Base-by-base conservation (phyloP, 2,329 filamentous ascomycete species). In the Sclerotiophoma versabilis region DNA sequence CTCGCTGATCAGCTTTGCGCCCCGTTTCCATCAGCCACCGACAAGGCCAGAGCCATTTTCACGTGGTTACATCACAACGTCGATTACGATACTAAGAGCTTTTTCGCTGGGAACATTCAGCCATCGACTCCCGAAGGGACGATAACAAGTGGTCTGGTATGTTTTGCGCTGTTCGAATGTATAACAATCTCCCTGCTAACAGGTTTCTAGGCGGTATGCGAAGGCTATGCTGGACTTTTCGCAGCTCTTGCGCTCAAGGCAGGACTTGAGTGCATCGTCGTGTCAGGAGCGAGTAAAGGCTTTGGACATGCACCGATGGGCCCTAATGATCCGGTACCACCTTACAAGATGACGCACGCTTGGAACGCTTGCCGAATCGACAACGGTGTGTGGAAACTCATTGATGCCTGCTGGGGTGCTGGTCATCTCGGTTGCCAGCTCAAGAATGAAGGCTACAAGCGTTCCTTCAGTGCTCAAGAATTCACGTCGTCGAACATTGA, bases 11-110 rank as follows among this genome's bases (percentile, higher is more conserved):
- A 90, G 45, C 83, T 98, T 17, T 96, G 92, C 52, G 80, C 83
- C 4, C 89, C 90, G 0, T 97, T 98, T 69, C 77, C 86, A 0
- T 96, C 91, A 0, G 78, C 80, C 1, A 96, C 93, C 0, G 93
- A 98, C 75, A 97, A 97, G 77, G 93, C 95, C 2, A 84, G 95
- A 23, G 92, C 87, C 2, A 91, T 99, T 55, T 98, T 98, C 72
- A 91, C 90, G 1, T 99, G 95, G 95, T 86, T 93, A 33, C 93
- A 98, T 75, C 88, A 98, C 75, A 98, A 98, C 66, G 87, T 99
- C 53, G 83, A 82, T 39, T 99, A 98, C 72, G 91, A 98, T 71
- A 86, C 87, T 0, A 82, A 85, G 22, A 84, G 87, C 20, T 96
- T 97, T 78, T 96, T 96, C 69, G 84, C 82, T 51, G 84, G 87